Conservation (phyloP, 148 eudicot genomes). For the Euryodendron excelsum region DNA sequence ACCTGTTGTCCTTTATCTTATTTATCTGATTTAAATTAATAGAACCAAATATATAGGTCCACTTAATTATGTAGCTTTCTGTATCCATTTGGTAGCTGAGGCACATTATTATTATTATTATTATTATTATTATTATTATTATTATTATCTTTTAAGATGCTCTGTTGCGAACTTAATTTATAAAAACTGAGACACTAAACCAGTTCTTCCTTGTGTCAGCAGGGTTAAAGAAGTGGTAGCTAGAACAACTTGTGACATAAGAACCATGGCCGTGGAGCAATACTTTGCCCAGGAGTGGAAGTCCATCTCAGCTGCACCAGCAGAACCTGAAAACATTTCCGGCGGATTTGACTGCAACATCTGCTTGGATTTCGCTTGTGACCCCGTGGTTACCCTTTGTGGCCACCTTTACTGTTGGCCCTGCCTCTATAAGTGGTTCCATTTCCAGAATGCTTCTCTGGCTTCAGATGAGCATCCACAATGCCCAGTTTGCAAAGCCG, state of each 20-base stretch:
- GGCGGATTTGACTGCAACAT: conserved; percentile 85
- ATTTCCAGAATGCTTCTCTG: conserved; percentile 48
- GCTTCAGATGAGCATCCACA: conserved; percentile 52
- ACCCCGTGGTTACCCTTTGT: conserved; percentile 86
- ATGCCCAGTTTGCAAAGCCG: conserved; percentile 84
- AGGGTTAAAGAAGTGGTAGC: not conserved
- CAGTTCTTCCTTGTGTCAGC: not conserved
- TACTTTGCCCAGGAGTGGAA: conserved; percentile 43
- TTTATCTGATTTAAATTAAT: not conserved
- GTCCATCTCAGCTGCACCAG: conserved; percentile 26
- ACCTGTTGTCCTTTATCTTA: not conserved
- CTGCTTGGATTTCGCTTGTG: conserved; percentile 65
- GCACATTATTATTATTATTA: no score
- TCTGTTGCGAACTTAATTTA: no score
- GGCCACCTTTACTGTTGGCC: conserved; percentile 96
- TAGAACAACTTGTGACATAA: conserved; percentile 2
- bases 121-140: no score
- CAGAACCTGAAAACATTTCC: conserved; percentile 30
- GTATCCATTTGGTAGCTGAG: not conserved
- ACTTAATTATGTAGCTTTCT: not conserved
- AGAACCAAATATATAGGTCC: not conserved
- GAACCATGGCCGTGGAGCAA: conserved; percentile 47
- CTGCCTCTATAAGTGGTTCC: conserved; percentile 86
- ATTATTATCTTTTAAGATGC: no score
- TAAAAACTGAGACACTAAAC: not conserved